Evolutionary conservation across 805 yeast genomes (phyloP).

Genomic region (Cephaloascus fragrans): DNA sequence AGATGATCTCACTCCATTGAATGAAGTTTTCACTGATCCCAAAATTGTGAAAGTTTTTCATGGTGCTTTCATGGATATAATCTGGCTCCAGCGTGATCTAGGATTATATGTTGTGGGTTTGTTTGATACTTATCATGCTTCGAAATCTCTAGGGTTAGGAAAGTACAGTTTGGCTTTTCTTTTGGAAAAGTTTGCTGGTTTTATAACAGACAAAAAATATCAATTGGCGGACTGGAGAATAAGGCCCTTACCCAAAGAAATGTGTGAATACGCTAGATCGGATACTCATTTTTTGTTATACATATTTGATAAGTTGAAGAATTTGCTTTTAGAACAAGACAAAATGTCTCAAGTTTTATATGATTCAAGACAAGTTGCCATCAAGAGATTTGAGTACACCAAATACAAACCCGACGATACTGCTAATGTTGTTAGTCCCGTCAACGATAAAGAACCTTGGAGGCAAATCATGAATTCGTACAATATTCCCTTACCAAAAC

Average conservation of each 20-base stretch:
- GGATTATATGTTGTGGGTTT: constrained; percentile 84
- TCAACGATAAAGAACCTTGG: constrained; percentile 61
- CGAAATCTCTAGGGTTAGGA: constrained; percentile 69
- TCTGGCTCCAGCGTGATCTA: constrained; percentile 93
- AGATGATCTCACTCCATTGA: constrained; percentile 57
- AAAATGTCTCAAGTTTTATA: constrained; percentile 54
- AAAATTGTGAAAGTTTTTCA: constrained; percentile 78
- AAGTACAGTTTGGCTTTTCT: constrained; percentile 78
- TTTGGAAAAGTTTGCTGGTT: constrained; percentile 69
- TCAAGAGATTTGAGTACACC: constrained; percentile 72
- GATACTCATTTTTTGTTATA: constrained; percentile 88
- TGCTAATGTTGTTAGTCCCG: constrained; percentile 34
- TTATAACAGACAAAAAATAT: constrained; percentile 86
- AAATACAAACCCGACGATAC: constrained; percentile 42
- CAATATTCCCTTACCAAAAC: constrained; percentile 46
- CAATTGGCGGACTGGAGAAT: constrained; percentile 96
- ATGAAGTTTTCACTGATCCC: constrained; percentile 76
- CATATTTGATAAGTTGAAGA: constrained; percentile 67
- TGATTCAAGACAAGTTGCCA: constrained; percentile 73
- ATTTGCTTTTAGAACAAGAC: constrained; percentile 41
- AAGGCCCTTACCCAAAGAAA: constrained; percentile 68
- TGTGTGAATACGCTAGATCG: constrained; percentile 83
- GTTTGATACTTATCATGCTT: constrained; percentile 90
- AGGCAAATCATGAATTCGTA: constrained; percentile 49
- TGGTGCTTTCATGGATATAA: constrained; percentile 94